Evolutionary conservation across 176 grass and related monocot genomes (phyloP).

Genomic region (Phoenix dactylifera): DNA sequence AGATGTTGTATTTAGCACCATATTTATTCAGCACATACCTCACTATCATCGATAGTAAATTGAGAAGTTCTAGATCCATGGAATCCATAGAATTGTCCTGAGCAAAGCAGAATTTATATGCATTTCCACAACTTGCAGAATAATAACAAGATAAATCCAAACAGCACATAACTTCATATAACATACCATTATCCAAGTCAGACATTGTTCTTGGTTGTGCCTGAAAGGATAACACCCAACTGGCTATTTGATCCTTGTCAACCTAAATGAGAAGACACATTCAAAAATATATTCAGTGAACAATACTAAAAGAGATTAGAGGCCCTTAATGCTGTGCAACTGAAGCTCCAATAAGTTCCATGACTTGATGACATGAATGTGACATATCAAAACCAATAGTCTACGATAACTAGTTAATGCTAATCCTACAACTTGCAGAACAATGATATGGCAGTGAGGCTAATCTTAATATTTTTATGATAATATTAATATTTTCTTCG

Average conservation of each 20-base stretch:
- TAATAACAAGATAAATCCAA: constrained; percentile 2
- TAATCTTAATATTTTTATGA: no score
- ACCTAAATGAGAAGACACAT: constrained; percentile 36
- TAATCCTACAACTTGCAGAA: no score
- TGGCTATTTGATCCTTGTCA: constrained; percentile 52
- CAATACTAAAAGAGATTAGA: background rate
- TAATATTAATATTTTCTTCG: no score
- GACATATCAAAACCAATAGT: no score
- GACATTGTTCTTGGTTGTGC: constrained; percentile 30
- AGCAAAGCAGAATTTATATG: background rate
- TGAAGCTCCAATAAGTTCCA: no score
- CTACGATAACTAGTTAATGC: no score
- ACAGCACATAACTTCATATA: constrained; percentile 3
- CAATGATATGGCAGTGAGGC: no score
- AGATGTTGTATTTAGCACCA: constrained; percentile 1
- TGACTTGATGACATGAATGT: no score
- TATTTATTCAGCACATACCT: constrained; percentile 10
- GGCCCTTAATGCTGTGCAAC: no score
- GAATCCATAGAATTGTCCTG: constrained; percentile 81
- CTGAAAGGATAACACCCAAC: constrained; percentile 88
- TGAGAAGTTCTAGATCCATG: constrained; percentile 76
- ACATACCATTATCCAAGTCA: constrained; percentile 39
- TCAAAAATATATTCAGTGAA: constrained; percentile 12
- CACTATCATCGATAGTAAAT: constrained; percentile 26
- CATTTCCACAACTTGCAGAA: background rate